A percentile compares a stretch with the other conserved stretches of the same genome.
These are phyloP conservation scores for Terfezia boudieri DNA, from an alignment of 495 filamentous ascomycete genomes.

Conservation along the genomic window DNA sequence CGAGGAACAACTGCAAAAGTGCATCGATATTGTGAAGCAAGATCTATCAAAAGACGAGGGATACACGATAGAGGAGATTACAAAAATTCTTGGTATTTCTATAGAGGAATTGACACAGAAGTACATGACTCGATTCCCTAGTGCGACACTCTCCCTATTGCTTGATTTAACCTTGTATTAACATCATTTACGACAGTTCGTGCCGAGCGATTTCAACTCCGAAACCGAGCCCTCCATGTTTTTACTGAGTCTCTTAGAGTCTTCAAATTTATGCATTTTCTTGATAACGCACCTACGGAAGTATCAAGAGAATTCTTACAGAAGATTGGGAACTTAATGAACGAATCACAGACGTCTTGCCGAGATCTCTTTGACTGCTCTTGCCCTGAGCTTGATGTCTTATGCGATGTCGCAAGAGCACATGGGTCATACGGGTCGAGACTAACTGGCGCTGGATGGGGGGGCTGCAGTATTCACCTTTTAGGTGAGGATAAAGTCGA, in stretches of 20 bases:
- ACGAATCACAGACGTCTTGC: slow-evolving; percentile 73
- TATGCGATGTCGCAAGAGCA: slow-evolving; percentile 54
- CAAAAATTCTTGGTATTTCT: slow-evolving; percentile 42
- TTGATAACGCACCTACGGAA: slow-evolving; percentile 28
- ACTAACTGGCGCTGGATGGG: slow-evolving; percentile 90
- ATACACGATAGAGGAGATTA: slow-evolving; percentile 74
- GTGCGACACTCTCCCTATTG: not conserved
- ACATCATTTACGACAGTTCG: slow-evolving; percentile 29
- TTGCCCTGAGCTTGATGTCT: slow-evolving; percentile 67
- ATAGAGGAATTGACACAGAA: slow-evolving; percentile 46
- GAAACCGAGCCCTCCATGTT: slow-evolving; percentile 70
- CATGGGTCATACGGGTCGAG: slow-evolving; percentile 69
- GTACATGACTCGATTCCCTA: slow-evolving; percentile 62
- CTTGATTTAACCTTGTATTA: not conserved
- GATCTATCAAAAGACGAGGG: slow-evolving; percentile 51
- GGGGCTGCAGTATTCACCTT: slow-evolving; percentile 85
- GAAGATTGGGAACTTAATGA: slow-evolving; percentile 62
- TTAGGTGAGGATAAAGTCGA: slow-evolving; percentile 69
- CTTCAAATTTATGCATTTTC: slow-evolving; percentile 52
- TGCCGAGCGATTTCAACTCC: slow-evolving; percentile 68
- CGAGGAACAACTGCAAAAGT: slow-evolving; percentile 42
- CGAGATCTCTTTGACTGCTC: slow-evolving; percentile 70
- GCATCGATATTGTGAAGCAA: slow-evolving; percentile 39
- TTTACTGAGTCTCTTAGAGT: slow-evolving; percentile 78
- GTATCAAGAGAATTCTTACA: slow-evolving; percentile 29